Evolutionary conservation across 306 rosid genomes (phyloP), one percentile per base, ranked within the genome.

Genomic region (Rosa multiflora): DNA sequence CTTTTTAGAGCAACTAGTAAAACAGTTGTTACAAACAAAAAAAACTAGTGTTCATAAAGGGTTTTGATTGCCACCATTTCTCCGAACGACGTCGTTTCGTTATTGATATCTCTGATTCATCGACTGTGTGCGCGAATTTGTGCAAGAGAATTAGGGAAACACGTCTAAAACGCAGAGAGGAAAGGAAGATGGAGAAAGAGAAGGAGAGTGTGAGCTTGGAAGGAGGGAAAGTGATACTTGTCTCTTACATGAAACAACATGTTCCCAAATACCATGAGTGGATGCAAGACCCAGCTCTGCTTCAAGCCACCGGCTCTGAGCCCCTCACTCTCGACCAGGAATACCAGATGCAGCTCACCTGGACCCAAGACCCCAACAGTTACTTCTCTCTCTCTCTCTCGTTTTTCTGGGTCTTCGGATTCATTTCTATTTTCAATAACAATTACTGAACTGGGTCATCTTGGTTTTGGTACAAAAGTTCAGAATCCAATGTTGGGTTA

Each of bases 201-300:
- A 88, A 87, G 70, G 84, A 56, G 79, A 56, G 79, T 49, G 87
- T 85, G 79, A 92, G 94, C 82, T 76, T 95, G 73, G 97, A 87
- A 74, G 97, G 97, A 70, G 75, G 79, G 72, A 95, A 84, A 76
- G 95, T 88, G 62, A 86, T 91, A 26, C 61, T 95, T 69, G 96
- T 95, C 13, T 97, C 96, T 21, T 95, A 92, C 90, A 88, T 88
- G 97, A 88, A 89, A 47, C 78, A 85, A 0, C 99, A 95, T 67
- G 99, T 95, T 0, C 93, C 95, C 1, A 88, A 85, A 76, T 95
- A 95, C 83, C 99, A 92, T 26, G 53, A 78, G 2, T 95, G 98
- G 99, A 92, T 95, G 99, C 88, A 85, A 82, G 88, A 91, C 82
- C 91, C 91, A 2, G 85, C 88, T 76, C 91, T 95, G 21, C 99